Conservation (phyloP, 179 eudicot species). For the Actinidia polygama region DNA sequence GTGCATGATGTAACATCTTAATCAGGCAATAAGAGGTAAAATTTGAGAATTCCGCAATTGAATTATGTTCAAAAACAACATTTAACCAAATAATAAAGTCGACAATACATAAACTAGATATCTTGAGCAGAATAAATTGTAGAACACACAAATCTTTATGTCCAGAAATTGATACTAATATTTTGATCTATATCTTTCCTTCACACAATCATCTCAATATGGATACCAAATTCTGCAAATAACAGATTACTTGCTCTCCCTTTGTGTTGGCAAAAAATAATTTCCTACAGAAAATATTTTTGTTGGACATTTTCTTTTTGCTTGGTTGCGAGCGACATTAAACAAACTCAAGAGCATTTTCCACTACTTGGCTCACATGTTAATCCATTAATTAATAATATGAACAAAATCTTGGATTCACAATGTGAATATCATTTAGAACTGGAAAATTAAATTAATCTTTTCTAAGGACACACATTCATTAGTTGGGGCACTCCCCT, state of each 20-base stretch:
- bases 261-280: no score
- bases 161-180: neutral
- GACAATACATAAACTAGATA: neutral
- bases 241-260: neutral
- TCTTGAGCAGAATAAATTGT: slow-evolving; percentile 3
- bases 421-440: no score
- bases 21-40: neutral
- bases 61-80: neutral
- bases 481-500: no score
- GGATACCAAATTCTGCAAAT: neutral
- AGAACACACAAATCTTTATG: neutral
- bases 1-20: neutral
- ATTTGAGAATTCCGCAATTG: neutral
- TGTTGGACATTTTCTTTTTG: no score
- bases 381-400: no score
- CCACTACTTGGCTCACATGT: no score
- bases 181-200: neutral
- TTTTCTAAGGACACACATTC: no score
- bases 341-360: no score
- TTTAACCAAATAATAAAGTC: neutral
- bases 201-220: slow-evolving; percentile 6
- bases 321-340: no score
- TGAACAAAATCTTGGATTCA: no score
- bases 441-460: no score
- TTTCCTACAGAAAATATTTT: no score